phyloP scores from a whole-genome alignment of 805 yeast genomes.

The Candida maesae region DNA sequence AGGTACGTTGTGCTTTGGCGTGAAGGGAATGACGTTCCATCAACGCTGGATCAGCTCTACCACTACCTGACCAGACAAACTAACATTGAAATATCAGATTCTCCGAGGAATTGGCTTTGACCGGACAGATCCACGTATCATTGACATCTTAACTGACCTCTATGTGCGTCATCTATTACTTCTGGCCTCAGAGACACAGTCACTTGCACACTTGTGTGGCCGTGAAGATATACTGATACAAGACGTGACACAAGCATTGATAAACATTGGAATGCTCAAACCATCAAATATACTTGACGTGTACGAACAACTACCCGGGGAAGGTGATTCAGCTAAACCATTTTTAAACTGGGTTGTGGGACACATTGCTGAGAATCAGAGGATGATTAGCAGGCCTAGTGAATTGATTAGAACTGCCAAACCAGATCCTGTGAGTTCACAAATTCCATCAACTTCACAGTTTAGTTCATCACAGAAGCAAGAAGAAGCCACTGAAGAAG shows the following conservation, averaged over 20 bases:
- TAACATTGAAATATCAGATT: conserved; percentile 34
- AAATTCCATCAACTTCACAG: neutral
- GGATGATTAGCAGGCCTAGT: conserved; percentile 32
- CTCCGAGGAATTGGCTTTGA: conserved; percentile 84
- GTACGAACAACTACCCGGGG: conserved; percentile 44
- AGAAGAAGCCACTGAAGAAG: conserved; percentile 26
- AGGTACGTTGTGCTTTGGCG: conserved; percentile 28
- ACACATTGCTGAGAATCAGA: conserved; percentile 40
- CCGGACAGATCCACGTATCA: conserved; percentile 61
- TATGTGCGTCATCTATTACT: conserved; percentile 59
- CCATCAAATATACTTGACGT: conserved; percentile 56
- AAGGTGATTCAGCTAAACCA: conserved; percentile 44
- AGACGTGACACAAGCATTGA: conserved; percentile 71
- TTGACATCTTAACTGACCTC: conserved; percentile 77
- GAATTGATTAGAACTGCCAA: conserved; percentile 17
- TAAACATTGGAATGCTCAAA: conserved; percentile 55
- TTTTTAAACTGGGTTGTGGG: conserved; percentile 57
- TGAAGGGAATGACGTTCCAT: too few relatives aligned
- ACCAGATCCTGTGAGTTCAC: conserved; percentile 1
- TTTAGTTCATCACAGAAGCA: neutral
- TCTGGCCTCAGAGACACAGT: conserved; percentile 46
- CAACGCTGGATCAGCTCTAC: too few relatives aligned
- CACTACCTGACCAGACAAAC: neutral
- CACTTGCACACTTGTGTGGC: conserved; percentile 46
- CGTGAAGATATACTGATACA: conserved; percentile 48